A percentile compares a stretch with the other conserved stretches of the same genome.
Evolutionary conservation across 768 basidiomycete species (phyloP).

Genomic region (Russula sp.): DNA sequence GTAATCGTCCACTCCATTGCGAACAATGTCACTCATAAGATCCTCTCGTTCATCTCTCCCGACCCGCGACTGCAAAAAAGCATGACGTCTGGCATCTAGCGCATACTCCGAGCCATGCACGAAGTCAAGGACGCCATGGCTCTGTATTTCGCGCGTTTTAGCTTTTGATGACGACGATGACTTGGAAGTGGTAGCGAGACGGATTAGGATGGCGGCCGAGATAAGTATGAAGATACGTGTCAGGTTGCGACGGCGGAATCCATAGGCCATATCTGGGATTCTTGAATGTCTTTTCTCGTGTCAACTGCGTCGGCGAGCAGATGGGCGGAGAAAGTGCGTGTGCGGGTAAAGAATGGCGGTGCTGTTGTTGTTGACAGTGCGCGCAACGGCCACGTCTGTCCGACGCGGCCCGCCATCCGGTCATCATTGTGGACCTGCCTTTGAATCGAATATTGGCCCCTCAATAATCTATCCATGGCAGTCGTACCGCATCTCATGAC

Average conservation of each 20-base stretch:
- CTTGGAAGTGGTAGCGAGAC: conserved; percentile 40
- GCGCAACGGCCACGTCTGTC: no score
- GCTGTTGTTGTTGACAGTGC: no score
- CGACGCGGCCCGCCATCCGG: background rate
- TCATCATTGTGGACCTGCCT: no score
- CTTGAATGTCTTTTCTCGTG: background rate
- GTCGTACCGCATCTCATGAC: conserved; percentile 74
- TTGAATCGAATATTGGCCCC: background rate
- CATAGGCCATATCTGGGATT: conserved; percentile 14
- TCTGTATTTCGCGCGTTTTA: conserved; percentile 45
- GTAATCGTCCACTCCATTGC: conserved; percentile 78
- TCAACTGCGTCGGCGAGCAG: background rate
- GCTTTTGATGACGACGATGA: conserved; percentile 31
- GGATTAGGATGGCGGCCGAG: conserved; percentile 39
- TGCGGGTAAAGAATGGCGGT: background rate
- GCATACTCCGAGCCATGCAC: conserved; percentile 66
- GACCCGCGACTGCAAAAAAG: conserved; percentile 83
- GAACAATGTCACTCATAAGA: conserved; percentile 70
- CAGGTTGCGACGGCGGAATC: conserved; percentile 47
- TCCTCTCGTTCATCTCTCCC: conserved; percentile 84
- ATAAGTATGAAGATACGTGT: conserved; percentile 44
- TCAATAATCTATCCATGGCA: conserved; percentile 12
- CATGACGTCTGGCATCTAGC: conserved; percentile 84
- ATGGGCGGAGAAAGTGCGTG: background rate
- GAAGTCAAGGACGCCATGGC: conserved; percentile 63